Evolutionary conservation across 2,329 filamentous ascomycete genomes (phyloP), one percentile per base, ranked within the genome.

Genomic region (Neoarthrinium moseri): DNA sequence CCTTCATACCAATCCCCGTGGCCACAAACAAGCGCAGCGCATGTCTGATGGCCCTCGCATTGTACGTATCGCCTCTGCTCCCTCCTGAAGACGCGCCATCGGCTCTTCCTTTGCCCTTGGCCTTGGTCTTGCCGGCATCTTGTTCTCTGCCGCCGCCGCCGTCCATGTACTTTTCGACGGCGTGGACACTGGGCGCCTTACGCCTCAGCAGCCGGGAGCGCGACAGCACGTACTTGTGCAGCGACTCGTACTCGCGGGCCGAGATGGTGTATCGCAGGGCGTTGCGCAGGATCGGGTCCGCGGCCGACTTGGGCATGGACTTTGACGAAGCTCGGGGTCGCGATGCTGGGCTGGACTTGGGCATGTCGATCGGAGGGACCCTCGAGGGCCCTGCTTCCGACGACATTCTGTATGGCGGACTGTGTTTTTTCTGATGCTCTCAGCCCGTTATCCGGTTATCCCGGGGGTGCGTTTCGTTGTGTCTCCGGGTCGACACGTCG

Each of bases 201-300:
- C 73, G 71, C 43, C 74, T 75, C 27, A 86, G 66, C 6, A 78
- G 63, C 43, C 74, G 75, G 35, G 88, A 86, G 37, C 86, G 83
- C 50, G 88, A 90, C 41, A 94, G 77, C 43, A 95, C 78, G 61
- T 91, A 91, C 60, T 86, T 85, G 66, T 96, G 90, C 15, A 96
- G 79, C 1, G 86, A 73, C 55, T 89, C 85, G 67, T 96, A 96
- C 66, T 96, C 91, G 65, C 86, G 83, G 33, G 89, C 84, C 6
- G 83, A 86, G 62, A 91, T 90, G 47, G 88, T 94, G 68, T 96
- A 91, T 55, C 91, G 86, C 48, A 96, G 76, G 34, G 89, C 85
- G 66, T 94, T 95, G 66, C 89, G 88, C 46, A 95, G 77, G 51
- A 95, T 77, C 5, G 88, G 86, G 55, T 92, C 87, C 48, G 68